These are phyloP conservation scores for Aspergillus sp. DNA, from an alignment of 2,329 filamentous ascomycete genomes.

Conservation along the genomic window DNA sequence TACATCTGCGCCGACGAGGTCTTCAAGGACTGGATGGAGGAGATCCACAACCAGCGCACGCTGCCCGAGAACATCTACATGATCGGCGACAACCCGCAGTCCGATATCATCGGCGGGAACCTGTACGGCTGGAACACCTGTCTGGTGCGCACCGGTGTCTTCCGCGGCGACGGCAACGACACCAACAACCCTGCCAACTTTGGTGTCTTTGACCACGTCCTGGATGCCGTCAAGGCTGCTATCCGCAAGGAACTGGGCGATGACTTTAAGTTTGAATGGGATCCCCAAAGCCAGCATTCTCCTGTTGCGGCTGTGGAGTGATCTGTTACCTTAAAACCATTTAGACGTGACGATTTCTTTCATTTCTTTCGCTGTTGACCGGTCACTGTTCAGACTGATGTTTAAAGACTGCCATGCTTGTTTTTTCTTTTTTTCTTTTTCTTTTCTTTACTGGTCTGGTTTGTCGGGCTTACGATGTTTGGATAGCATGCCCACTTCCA, in stretches of 20 bases:
- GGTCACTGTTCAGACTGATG: no score
- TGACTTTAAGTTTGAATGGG: conserved; percentile 72
- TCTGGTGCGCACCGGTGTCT: conserved; percentile 74
- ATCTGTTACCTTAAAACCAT: no score
- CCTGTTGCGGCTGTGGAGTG: conserved; percentile 59
- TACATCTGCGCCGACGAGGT: conserved; percentile 78
- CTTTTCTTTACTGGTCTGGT: no score
- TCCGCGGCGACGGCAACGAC: conserved; percentile 74
- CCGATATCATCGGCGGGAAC: conserved; percentile 74
- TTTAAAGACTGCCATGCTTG: no score
- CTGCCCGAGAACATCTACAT: conserved; percentile 72
- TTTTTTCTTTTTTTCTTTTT: no score
- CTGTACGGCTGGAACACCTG: conserved; percentile 83
- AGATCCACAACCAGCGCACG: conserved; percentile 69
- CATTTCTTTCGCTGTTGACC: no score
- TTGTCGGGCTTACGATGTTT: no score
- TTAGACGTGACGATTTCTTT: no score
- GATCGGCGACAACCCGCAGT: conserved; percentile 73
- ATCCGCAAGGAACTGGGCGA: conserved; percentile 67
- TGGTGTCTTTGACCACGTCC: conserved; percentile 71
- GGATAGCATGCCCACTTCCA: no score
- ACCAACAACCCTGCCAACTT: conserved; percentile 75
- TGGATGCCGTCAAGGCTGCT: conserved; percentile 68
- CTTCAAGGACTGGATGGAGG: conserved; percentile 71
- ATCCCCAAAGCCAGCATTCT: conserved; percentile 69